These are phyloP conservation scores for Debaryomyces prosopidis DNA, from an alignment of 805 yeast genomes.

Conservation along the genomic window DNA sequence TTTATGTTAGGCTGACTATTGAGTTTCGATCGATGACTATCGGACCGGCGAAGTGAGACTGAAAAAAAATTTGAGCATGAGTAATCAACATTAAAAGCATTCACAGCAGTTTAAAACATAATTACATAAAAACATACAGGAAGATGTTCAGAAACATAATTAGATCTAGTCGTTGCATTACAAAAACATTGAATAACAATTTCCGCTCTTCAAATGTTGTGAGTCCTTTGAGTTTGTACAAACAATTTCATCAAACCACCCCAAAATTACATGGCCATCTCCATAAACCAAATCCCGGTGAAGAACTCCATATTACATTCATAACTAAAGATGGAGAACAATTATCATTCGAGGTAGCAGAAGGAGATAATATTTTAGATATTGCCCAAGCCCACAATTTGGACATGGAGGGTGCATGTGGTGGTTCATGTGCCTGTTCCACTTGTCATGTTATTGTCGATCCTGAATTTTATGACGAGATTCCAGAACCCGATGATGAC, in stretches of 20 bases:
- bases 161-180: background rate
- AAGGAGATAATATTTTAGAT: constrained; percentile 88
- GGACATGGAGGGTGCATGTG: constrained; percentile 98
- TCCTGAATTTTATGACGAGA: constrained; percentile 86
- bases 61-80: too few relatives aligned
- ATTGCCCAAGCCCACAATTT: constrained; percentile 91
- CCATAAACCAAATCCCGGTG: constrained; percentile 89
- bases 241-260: constrained; percentile 20
- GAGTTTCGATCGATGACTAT: too few relatives aligned
- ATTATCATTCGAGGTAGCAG: constrained; percentile 78
- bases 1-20: too few relatives aligned
- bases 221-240: background rate
- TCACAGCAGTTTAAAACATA: too few relatives aligned
- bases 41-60: too few relatives aligned
- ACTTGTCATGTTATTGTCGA: constrained; percentile 97
- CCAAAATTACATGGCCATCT: constrained; percentile 72
- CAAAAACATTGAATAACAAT: background rate
- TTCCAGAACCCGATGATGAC: constrained; percentile 96
- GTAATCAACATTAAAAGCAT: too few relatives aligned
- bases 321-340: constrained; percentile 91
- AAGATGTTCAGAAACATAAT: background rate
- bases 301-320: constrained; percentile 79
- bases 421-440: constrained; percentile 98
- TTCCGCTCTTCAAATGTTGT: background rate
- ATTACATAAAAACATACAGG: background rate